Conservation (phyloP, 805 yeast genomes). For the Starmera quercuum region DNA sequence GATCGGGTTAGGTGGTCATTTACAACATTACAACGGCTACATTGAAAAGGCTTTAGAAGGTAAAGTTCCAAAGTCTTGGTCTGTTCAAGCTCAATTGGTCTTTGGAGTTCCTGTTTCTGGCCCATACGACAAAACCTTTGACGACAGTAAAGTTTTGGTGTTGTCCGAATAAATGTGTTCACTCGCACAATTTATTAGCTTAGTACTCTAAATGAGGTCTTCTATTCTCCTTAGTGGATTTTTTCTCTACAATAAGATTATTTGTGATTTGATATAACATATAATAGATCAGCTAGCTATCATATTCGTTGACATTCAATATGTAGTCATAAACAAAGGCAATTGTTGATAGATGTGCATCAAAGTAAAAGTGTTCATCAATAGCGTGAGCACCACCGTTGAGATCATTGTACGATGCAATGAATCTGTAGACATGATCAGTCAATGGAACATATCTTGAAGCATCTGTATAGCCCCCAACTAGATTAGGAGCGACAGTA, state of each 20-base stretch:
- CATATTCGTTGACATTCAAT: constrained; percentile 5
- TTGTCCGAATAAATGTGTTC: constrained; percentile 12
- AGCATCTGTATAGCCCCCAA: constrained; percentile 60
- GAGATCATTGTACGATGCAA: constrained; percentile 13
- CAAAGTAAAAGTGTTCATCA: constrained; percentile 48
- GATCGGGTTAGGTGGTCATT: constrained; percentile 40
- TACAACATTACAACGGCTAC: constrained; percentile 45
- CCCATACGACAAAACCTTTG: constrained; percentile 32
- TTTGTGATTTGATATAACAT: too few relatives aligned
- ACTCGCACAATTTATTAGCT: too few relatives aligned
- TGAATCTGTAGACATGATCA: constrained; percentile 44
- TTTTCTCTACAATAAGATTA: too few relatives aligned
- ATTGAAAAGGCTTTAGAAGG: constrained; percentile 33
- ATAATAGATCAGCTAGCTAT: too few relatives aligned
- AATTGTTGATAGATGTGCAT: constrained; percentile 51
- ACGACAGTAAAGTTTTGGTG: constrained; percentile 34
- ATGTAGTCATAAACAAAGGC: constrained; percentile 49
- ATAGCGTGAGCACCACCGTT: constrained; percentile 47
- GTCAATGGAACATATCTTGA: constrained; percentile 50
- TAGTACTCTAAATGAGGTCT: not conserved
- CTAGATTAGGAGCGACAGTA: constrained; percentile 37
- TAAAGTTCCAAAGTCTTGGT: constrained; percentile 35
- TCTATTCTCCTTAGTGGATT: too few relatives aligned
- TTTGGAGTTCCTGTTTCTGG: constrained; percentile 36
- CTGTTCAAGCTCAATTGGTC: constrained; percentile 40